These are phyloP conservation scores for Pythium chondricola DNA, from an alignment of 352 stramenopile genomes.

Conservation along the genomic window DNA sequence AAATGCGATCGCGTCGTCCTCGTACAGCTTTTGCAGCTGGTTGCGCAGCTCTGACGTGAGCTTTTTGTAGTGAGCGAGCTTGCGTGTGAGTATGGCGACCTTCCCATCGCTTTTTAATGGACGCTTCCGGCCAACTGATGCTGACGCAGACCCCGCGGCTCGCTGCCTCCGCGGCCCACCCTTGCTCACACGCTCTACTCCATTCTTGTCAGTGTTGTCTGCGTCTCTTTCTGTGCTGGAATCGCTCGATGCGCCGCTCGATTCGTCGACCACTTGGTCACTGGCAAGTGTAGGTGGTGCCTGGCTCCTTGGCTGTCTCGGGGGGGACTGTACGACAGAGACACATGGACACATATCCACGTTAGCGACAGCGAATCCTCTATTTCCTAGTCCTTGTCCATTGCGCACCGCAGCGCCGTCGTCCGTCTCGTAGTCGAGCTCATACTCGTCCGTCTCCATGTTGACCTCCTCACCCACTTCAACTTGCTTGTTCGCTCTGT, in stretches of 20 bases:
- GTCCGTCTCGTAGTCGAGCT: conserved; percentile 22
- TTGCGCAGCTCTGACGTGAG: conserved; percentile 33
- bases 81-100: conserved; percentile 25
- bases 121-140: too few species aligned
- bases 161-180: not conserved
- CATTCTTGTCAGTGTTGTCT: not conserved
- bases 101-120: not conserved
- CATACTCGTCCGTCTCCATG: conserved; percentile 24
- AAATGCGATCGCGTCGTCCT: conserved; percentile 41
- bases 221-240: not conserved
- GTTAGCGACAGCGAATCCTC: not conserved
- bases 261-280: not conserved
- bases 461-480: conserved; percentile 11
- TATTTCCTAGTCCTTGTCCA: not conserved
- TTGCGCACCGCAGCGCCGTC: conserved; percentile 4
- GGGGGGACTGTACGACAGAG: not conserved
- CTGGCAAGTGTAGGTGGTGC: not conserved
- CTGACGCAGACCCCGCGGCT: too few species aligned
- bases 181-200: not conserved
- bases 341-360: not conserved
- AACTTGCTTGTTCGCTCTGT: conserved; percentile 5
- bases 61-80: conserved; percentile 40
- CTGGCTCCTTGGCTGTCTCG: not conserved
- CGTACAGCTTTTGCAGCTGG: conserved; percentile 44
- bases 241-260: too few species aligned